Evolutionary conservation across 2,329 filamentous ascomycete genomes (phyloP).

Genomic region (Exophiala spinifera): DNA sequence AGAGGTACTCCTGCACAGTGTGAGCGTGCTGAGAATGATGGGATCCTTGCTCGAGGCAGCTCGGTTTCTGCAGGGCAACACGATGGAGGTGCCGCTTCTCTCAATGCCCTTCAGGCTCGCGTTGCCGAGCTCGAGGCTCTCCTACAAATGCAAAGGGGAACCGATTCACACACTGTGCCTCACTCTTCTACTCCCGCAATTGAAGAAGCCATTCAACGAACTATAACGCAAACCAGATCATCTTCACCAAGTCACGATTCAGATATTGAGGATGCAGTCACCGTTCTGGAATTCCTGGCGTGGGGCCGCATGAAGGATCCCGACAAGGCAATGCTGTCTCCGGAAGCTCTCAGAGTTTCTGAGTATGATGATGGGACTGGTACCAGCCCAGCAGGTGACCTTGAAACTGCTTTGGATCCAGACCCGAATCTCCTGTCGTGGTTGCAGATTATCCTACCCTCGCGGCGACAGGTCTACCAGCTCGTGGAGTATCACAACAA

Average conservation of each 20-base stretch:
- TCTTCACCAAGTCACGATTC: conserved; percentile 29
- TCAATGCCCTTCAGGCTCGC: conserved; percentile 29
- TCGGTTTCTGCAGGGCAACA: conserved; percentile 6
- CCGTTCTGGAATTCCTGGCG: conserved; percentile 49
- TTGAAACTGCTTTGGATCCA: conserved; percentile 23
- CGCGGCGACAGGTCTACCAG: conserved; percentile 16
- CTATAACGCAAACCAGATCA: conserved; percentile 12
- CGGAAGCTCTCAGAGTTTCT: conserved; percentile 10
- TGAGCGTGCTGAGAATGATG: conserved; percentile 14
- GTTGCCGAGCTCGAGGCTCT: conserved; percentile 32
- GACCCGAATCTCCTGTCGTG: conserved; percentile 30
- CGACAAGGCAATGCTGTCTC: conserved; percentile 12
- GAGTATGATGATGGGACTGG: conserved; percentile 9
- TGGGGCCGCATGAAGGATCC: conserved; percentile 48
- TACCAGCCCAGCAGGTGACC: conserved; percentile 23
- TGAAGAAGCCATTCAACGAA: conserved; percentile 5
- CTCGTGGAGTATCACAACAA: conserved; percentile 40
- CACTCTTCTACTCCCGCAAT: conserved; percentile 3
- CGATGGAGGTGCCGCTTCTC: conserved; percentile 12
- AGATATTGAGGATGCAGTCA: conserved; percentile 42
- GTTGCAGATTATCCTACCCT: conserved; percentile 40
- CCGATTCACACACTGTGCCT: not conserved
- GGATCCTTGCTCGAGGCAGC: conserved; percentile 15
- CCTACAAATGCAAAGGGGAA: conserved; percentile 21
- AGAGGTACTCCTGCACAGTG: conserved; percentile 27